Evolutionary conservation across 2,329 filamentous ascomycete species (phyloP), one percentile per base, ranked within the genome.

Genomic region (Trichoderma koningii): DNA sequence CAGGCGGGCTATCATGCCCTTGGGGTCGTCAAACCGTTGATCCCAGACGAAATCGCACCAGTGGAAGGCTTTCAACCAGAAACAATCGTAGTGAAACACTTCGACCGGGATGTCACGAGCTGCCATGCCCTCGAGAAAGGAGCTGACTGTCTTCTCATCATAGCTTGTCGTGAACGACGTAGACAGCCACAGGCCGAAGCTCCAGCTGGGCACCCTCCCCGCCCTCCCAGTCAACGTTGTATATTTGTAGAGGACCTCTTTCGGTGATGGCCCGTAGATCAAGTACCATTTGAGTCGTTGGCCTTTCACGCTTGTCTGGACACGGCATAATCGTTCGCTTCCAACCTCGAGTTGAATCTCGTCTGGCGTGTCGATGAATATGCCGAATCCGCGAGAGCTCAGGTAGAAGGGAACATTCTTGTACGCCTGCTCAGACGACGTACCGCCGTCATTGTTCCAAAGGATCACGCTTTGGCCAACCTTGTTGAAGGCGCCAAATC

Each of bases 21-120:
- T 81, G 1, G 89, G 87, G 68, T 92, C 87, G 0, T 89, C 87
- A 75, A 92, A 92, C 69, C 84, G 84, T 53, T 87, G 77, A 70
- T 89, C 87, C 76, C 91, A 92, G 57, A 87, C 82, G 68, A 92
- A 91, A 74, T 91, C 89, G 66, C 88, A 90, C 89, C 89, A 92
- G 64, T 86, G 85, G 73, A 90, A 91, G 1, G 86, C 87, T 67
- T 87, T 87, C 81, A 92, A 87, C 89, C 89, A 92, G 81, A 91
- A 92, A 74, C 87, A 90, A 73, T 92, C 89, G 68, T 89, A 92
- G 74, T 92, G 89, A 75, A 92, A 91, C 3, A 91, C 88, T 44
- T 89, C 85, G 1, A 92, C 82, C 0, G 87, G 86, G 17, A 88
- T 89, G 52, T 85, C 82, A 2, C 87, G 83, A 55, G 83, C 79